Evolutionary conservation across 2,329 filamentous ascomycete genomes (phyloP).

Genomic region (Trichophyton simii): DNA sequence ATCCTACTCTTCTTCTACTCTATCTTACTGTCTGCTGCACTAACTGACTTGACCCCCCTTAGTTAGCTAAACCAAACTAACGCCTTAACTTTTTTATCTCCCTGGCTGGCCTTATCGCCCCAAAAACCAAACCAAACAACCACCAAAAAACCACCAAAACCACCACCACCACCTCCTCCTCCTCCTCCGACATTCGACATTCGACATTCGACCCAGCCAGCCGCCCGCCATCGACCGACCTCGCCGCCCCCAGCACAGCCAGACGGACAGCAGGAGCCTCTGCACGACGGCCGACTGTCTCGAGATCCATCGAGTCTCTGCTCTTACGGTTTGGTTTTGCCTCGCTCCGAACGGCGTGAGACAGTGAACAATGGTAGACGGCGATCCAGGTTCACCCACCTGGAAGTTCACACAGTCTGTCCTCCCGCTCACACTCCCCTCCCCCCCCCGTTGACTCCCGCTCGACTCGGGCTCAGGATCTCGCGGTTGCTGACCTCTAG

Average conservation of each 20-base stretch:
- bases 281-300: too few relatives aligned
- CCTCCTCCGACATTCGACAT: not conserved
- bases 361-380: conserved; percentile 76
- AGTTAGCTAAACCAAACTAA: not conserved
- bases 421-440: not conserved
- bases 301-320: too few relatives aligned
- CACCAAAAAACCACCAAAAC: not conserved
- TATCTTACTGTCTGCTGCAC: not conserved
- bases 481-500: conserved; percentile 5
- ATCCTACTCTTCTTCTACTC: not conserved
- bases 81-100: not conserved
- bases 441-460: not conserved
- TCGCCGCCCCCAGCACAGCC: too few relatives aligned
- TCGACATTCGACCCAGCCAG: not conserved
- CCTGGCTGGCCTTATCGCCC: not conserved
- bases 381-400: conserved; percentile 83
- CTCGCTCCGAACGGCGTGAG: too few relatives aligned
- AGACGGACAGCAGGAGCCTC: too few relatives aligned
- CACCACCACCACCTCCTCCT: not conserved
- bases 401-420: conserved; percentile 99
- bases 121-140: too few relatives aligned
- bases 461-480: not conserved
- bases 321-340: too few relatives aligned
- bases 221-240: not conserved
- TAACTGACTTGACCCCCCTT: not conserved